Conservation (phyloP, 2,329 filamentous ascomycete species). For the Salinomyces thailandicus region DNA sequence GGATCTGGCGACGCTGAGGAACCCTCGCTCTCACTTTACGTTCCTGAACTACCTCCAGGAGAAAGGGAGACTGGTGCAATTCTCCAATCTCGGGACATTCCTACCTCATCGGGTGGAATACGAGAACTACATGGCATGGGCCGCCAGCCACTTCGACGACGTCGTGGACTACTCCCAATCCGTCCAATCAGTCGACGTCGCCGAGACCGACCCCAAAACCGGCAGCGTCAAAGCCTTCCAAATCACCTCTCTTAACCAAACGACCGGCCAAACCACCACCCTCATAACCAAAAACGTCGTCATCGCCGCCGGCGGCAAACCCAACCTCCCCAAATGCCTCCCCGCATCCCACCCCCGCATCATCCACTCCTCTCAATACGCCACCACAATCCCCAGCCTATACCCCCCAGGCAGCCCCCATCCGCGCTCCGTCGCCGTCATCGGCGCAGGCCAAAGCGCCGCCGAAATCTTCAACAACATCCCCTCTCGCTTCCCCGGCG, state of each 20-base stretch:
- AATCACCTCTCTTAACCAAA: slow-evolving; percentile 53
- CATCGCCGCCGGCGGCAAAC: slow-evolving; percentile 56
- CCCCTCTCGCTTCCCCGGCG: slow-evolving; percentile 70
- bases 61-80: slow-evolving; percentile 72
- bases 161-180: slow-evolving; percentile 68
- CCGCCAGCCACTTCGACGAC: slow-evolving; percentile 64
- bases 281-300: slow-evolving; percentile 58
- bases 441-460: slow-evolving; percentile 84
- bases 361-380: slow-evolving; percentile 83
- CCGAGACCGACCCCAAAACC: slow-evolving; percentile 35
- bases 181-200: slow-evolving; percentile 59
- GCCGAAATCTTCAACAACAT: slow-evolving; percentile 93
- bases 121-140: slow-evolving; percentile 93
- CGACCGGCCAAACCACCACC: slow-evolving; percentile 44
- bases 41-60: slow-evolving; percentile 89
- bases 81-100: slow-evolving; percentile 85
- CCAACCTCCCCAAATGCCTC: slow-evolving; percentile 59
- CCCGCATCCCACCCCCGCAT: slow-evolving; percentile 61
- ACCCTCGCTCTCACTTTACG: slow-evolving; percentile 84
- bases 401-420: slow-evolving; percentile 45
- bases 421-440: slow-evolving; percentile 66
- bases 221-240: slow-evolving; percentile 53
- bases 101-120: slow-evolving; percentile 78
- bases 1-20: slow-evolving; percentile 78
- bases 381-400: slow-evolving; percentile 50